phyloP scores from a whole-genome alignment of 139 green algal genomes.

The Picochlorum sp. region DNA sequence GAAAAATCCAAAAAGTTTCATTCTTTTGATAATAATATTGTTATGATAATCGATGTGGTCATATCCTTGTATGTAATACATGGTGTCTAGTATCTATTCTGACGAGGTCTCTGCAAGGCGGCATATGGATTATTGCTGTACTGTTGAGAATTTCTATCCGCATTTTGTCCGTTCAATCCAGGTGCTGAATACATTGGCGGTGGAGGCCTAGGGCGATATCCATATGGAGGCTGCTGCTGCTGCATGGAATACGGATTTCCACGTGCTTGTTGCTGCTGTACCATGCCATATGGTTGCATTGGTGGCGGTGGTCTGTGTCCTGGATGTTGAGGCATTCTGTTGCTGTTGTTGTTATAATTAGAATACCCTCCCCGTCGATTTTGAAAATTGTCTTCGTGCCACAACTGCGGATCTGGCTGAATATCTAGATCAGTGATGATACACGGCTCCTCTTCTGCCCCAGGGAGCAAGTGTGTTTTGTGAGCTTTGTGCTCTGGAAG shows the following conservation, averaged over 20 bases:
- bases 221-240: neutral
- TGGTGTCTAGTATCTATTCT: neutral
- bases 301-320: neutral
- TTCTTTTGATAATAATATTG: neutral
- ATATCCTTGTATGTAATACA: neutral
- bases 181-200: neutral
- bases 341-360: conserved; percentile 1
- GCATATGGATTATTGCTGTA: conserved; percentile 9
- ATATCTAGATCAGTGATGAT: conserved; percentile 36
- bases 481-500: conserved; percentile 53
- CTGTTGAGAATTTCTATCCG: neutral
- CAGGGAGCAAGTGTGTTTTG: conserved; percentile 20
- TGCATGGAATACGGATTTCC: conserved; percentile 1
- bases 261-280: neutral
- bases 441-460: conserved; percentile 24
- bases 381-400: conserved; percentile 37
- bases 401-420: conserved; percentile 33
- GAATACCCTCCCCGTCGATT: neutral
- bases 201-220: neutral
- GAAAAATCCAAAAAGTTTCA: neutral
- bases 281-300: too few species aligned
- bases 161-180: neutral
- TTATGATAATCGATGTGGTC: too few species aligned
- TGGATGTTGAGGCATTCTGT: neutral
- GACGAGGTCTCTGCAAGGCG: neutral